Percentiles rank a stretch among this genome's conserved stretches.
Conservation (phyloP, 352 stramenopile genomes). For the Phytophthora pini region DNA sequence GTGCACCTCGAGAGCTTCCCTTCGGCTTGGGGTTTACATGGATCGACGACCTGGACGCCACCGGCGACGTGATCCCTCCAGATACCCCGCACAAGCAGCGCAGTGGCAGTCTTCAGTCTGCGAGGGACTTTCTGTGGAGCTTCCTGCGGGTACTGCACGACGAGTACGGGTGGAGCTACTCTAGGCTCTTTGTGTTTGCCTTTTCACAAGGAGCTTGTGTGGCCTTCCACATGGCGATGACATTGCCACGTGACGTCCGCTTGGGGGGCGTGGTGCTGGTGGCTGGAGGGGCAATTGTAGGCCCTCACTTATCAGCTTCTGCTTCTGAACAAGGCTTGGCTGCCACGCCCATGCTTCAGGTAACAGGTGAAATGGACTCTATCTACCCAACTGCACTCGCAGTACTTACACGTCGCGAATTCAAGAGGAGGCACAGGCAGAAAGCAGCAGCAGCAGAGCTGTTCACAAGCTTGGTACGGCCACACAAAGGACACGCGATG, state of each 20-base stretch:
- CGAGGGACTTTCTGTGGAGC: conserved; percentile 46
- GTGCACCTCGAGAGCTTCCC: conserved; percentile 58
- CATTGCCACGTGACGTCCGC: conserved; percentile 31
- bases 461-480: conserved; percentile 34
- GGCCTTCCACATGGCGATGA: conserved; percentile 63
- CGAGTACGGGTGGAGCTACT: conserved; percentile 54
- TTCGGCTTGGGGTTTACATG: conserved; percentile 65
- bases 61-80: conserved; percentile 55
- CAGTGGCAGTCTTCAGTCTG: conserved; percentile 52
- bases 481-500: conserved; percentile 60
- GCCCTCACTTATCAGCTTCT: conserved; percentile 29
- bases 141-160: conserved; percentile 59
- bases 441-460: conserved; percentile 32
- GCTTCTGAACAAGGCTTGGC: conserved; percentile 4
- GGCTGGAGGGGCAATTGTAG: conserved; percentile 49
- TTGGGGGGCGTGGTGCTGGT: conserved; percentile 64
- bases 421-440: conserved; percentile 16
- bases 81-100: conserved; percentile 40
- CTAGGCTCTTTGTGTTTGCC: conserved; percentile 67
- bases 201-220: conserved; percentile 75
- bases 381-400: conserved; percentile 50
- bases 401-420: conserved; percentile 25
- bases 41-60: conserved; percentile 60
- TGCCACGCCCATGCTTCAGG: conserved; percentile 54
- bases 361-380: conserved; percentile 44